Evolutionary conservation across 2,329 filamentous ascomycete genomes (phyloP), one percentile per base, ranked within the genome.

Genomic region (Colletotrichum costaricense): DNA sequence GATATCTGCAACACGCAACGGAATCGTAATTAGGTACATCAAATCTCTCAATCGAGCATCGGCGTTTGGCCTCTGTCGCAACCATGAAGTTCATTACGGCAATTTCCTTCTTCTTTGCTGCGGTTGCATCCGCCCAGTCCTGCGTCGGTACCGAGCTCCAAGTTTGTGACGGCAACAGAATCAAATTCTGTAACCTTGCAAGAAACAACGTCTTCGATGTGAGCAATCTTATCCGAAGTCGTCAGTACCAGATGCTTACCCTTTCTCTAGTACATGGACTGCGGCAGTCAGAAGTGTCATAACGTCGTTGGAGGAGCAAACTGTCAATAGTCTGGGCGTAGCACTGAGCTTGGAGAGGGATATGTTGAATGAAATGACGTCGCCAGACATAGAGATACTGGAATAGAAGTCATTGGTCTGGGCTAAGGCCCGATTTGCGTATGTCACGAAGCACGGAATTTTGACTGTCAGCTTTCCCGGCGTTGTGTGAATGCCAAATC

Each of bases 171-270:
- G 67, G 67, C 58, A 69, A 69, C 35, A 46, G 22, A 9, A 65
- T 69, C 26, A 64, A 64, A 35, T 52, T 69, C 60, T 69, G 60
- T 35, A 69, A 69, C 26, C 26, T 69, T 1, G 67, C 60, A 12
- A 65, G 26, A 22, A 58, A 69, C 12, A 65, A 69, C 11, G 38
- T 69, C 3, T 65, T 69, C 16, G 60, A 69, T 52, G 67, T 58
- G 16, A 65, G 67, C 7, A 26, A 16, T 30, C 24, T 12, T 26
- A 26, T 5, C 0, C 0, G n/a, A 12, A 16, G 1, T 52, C 35
- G 3, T 63, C 66, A 14, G 16, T 1, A 12, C 33, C 33, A 35
- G 8, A 35, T 11, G 8, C 11, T 35, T 12, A 35, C 11, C 4
- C 14, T 1, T 30, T 2, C 2, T 16, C 19, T 14, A 64, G 67